Percentiles rank a stretch among this genome's conserved stretches.
Conservation (phyloP, 2,329 filamentous ascomycete genomes). For the Colletotrichum liaoningense region DNA sequence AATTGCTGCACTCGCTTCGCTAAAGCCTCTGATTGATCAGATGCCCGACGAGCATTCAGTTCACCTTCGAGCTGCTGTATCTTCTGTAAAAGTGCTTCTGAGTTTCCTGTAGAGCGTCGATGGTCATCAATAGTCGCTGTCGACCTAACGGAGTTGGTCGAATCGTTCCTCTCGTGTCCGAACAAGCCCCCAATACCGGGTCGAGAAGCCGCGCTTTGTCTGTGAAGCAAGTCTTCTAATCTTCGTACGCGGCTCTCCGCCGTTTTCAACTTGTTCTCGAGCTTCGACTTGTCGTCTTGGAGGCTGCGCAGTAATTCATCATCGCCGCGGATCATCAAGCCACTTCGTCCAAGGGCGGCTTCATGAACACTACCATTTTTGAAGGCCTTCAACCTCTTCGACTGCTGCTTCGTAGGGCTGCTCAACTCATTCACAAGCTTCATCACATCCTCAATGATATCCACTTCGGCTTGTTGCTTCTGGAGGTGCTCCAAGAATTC, state of each 20-base stretch:
- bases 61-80: slow-evolving; percentile 72
- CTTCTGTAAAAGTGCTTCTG: slow-evolving; percentile 58
- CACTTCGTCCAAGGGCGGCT: slow-evolving; percentile 86
- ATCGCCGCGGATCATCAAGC: slow-evolving; percentile 85
- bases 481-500: slow-evolving; percentile 77
- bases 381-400: slow-evolving; percentile 90
- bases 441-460: slow-evolving; percentile 76
- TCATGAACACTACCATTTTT: slow-evolving; percentile 97
- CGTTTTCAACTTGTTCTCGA: slow-evolving; percentile 81
- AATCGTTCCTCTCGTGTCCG: slow-evolving; percentile 61
- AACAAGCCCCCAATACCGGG: slow-evolving; percentile 67
- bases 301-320: slow-evolving; percentile 82
- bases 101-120: slow-evolving; percentile 58
- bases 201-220: slow-evolving; percentile 74
- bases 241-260: slow-evolving; percentile 90
- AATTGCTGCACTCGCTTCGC: slow-evolving; percentile 68
- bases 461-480: slow-evolving; percentile 72
- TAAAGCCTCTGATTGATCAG: slow-evolving; percentile 59
- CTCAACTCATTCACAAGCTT: slow-evolving; percentile 84
- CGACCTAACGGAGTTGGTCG: slow-evolving; percentile 60
- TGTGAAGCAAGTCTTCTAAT: slow-evolving; percentile 90
- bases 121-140: slow-evolving; percentile 53
- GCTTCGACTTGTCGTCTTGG: slow-evolving; percentile 83
- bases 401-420: slow-evolving; percentile 86
- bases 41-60: slow-evolving; percentile 55